phyloP scores from a whole-genome alignment of 1,139 yeast genomes.

The Debaryomyces robertsiae region DNA sequence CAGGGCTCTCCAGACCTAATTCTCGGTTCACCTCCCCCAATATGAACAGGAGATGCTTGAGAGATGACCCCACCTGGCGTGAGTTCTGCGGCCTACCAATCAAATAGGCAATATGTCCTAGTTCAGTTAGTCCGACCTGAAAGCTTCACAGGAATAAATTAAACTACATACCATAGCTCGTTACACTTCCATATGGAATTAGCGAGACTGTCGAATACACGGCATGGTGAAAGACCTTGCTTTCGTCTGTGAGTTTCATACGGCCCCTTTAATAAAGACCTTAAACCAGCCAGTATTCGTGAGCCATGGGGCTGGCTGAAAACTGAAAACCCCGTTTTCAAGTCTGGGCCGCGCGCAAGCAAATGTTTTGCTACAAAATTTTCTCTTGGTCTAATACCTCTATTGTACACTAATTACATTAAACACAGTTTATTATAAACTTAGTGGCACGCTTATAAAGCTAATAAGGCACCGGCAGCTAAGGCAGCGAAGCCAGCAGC shows the following conservation, averaged over 20 bases:
- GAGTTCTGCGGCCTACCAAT: conserved; percentile 66
- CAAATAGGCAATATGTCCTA: conserved; percentile 67
- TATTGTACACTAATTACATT: conserved; percentile 9
- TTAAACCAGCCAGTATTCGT: not conserved
- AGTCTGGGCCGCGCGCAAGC: not conserved
- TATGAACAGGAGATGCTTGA: conserved; percentile 47
- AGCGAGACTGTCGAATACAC: conserved; percentile 57
- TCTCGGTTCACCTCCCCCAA: conserved; percentile 26
- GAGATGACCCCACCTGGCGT: conserved; percentile 71
- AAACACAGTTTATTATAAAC: conserved; percentile 9
- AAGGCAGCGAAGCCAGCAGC: conserved; percentile 53
- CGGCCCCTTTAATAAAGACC: not conserved
- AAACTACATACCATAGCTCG: conserved; percentile 59
- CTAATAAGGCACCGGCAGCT: conserved; percentile 56
- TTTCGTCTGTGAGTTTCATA: conserved; percentile 46
- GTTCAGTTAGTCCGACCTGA: conserved; percentile 15
- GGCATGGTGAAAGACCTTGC: conserved; percentile 58
- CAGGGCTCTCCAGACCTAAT: conserved; percentile 16
- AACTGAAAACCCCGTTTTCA: not conserved
- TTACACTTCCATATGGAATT: conserved; percentile 68
- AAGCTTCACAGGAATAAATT: not conserved
- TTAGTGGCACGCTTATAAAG: conserved; percentile 36
- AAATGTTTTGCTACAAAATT: not conserved
- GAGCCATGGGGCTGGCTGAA: not conserved
- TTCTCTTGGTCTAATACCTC: conserved; percentile 3